phyloP scores from a whole-genome alignment of 768 basidiomycete genomes.

The Naganishia kalamii region DNA sequence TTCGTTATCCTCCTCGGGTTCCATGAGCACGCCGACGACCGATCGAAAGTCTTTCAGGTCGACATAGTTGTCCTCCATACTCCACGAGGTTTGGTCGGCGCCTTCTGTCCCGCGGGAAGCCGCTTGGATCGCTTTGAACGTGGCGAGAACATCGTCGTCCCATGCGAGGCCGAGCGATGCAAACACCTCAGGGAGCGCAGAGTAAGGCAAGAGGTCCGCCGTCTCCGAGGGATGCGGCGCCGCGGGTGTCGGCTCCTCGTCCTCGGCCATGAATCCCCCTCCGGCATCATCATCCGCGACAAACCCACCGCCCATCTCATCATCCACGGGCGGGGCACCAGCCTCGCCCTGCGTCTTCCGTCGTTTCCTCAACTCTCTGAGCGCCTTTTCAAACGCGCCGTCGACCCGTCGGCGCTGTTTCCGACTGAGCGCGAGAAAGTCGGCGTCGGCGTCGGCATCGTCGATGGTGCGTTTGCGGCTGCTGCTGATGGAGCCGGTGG shows the following conservation, averaged over 20 bases:
- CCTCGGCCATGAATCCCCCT: slow-evolving; percentile 22
- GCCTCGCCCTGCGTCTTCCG: not conserved
- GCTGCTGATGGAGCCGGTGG: not conserved
- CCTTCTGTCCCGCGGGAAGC: slow-evolving; percentile 20
- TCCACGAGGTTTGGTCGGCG: slow-evolving; percentile 6
- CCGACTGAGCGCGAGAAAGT: slow-evolving; percentile 35
- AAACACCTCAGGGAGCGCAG: slow-evolving; percentile 34
- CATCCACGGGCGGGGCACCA: not conserved
- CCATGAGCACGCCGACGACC: slow-evolving; percentile 44
- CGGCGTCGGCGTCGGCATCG: slow-evolving; percentile 34
- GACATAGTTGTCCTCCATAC: slow-evolving; percentile 6
- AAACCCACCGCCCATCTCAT: slow-evolving; percentile 14
- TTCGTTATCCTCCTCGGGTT: slow-evolving; percentile 22
- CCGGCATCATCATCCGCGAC: slow-evolving; percentile 29
- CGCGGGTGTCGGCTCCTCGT: slow-evolving; percentile 12
- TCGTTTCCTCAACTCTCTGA: slow-evolving; percentile 28
- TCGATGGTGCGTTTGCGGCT: not conserved
- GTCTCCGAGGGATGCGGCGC: slow-evolving; percentile 1
- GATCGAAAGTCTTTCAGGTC: slow-evolving; percentile 40
- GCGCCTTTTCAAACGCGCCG: slow-evolving; percentile 35
- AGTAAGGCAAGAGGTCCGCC: slow-evolving; percentile 29
- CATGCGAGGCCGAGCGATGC: slow-evolving; percentile 34
- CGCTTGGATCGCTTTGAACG: slow-evolving; percentile 29
- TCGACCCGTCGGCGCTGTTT: slow-evolving; percentile 33
- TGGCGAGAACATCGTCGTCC: slow-evolving; percentile 41